Conservation (phyloP, 2,329 filamentous ascomycete genomes). For the Pestalotiopsis sp. region DNA sequence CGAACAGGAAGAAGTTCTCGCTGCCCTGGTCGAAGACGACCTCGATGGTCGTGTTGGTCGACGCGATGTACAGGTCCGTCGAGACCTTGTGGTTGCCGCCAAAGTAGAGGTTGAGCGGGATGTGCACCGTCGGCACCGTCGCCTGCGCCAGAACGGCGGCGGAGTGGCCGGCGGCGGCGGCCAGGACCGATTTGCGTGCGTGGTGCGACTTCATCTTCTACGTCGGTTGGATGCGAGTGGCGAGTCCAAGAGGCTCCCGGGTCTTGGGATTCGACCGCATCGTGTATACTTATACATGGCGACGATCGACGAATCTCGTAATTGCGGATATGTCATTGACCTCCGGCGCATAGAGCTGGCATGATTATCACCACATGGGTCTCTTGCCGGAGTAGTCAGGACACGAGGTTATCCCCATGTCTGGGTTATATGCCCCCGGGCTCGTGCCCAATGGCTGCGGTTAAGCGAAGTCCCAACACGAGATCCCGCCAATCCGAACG, state of each 20-base stretch:
- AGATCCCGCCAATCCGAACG: conserved; percentile 3
- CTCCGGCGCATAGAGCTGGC: neutral
- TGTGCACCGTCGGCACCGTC: conserved; percentile 13
- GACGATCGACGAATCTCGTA: neutral
- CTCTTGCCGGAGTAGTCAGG: neutral
- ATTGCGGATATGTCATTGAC: neutral
- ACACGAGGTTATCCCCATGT: neutral
- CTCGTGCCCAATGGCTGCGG: neutral
- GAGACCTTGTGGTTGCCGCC: conserved; percentile 20
- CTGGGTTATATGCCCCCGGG: neutral
- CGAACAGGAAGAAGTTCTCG: conserved; percentile 26
- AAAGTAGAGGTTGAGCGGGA: conserved; percentile 13
- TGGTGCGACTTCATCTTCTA: neutral
- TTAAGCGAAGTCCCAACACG: conserved; percentile 5
- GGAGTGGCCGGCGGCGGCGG: neutral
- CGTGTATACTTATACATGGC: neutral
- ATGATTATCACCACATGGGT: neutral
- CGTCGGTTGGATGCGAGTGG: neutral
- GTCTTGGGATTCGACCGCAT: neutral
- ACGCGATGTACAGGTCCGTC: conserved; percentile 23
- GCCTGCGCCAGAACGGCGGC: neutral
- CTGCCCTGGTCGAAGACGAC: conserved; percentile 26
- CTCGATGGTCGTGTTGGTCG: conserved; percentile 22
- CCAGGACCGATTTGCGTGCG: neutral
- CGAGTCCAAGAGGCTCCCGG: neutral